Evolutionary conservation across 2,329 filamentous ascomycete species (phyloP).

Genomic region (Pseudopyrenochaeta lycopersici): DNA sequence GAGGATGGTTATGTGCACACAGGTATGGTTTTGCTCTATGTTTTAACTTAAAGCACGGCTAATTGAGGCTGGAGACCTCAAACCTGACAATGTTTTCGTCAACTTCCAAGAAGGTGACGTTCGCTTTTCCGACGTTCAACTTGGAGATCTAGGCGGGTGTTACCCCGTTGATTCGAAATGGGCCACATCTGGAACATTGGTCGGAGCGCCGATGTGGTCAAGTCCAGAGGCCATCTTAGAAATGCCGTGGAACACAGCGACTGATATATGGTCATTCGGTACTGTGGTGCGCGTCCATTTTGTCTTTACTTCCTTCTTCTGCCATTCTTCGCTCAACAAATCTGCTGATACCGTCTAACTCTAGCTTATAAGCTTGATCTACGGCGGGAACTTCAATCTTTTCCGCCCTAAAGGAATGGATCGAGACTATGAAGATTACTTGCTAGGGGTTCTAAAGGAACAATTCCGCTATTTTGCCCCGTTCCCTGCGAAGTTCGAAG

Average conservation of each 20-base stretch:
- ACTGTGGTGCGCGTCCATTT: constrained; percentile 37
- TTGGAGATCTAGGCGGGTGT: constrained; percentile 45
- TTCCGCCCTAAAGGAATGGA: constrained; percentile 34
- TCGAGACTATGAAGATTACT: constrained; percentile 32
- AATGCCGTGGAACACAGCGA: constrained; percentile 46
- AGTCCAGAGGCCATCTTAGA: constrained; percentile 47
- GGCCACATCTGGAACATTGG: constrained; percentile 34
- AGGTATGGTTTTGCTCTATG: constrained; percentile 11
- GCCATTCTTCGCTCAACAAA: no score
- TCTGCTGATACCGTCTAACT: background rate
- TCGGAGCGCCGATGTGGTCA: constrained; percentile 50
- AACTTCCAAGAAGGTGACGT: constrained; percentile 38
- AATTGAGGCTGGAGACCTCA: constrained; percentile 33
- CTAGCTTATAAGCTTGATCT: constrained; percentile 41
- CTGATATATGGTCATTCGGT: constrained; percentile 54
- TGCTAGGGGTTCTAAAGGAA: constrained; percentile 19
- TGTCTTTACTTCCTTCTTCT: background rate
- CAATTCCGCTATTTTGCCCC: constrained; percentile 37
- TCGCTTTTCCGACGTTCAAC: constrained; percentile 47
- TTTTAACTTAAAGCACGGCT: background rate
- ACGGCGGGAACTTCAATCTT: constrained; percentile 33
- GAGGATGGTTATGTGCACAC: constrained; percentile 34
- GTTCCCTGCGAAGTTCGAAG: constrained; percentile 27
- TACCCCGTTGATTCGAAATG: constrained; percentile 26
- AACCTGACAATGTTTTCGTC: constrained; percentile 51